Evolutionary conservation across 257 asterid genomes (phyloP).

Genomic region (Nicotiana undulata): DNA sequence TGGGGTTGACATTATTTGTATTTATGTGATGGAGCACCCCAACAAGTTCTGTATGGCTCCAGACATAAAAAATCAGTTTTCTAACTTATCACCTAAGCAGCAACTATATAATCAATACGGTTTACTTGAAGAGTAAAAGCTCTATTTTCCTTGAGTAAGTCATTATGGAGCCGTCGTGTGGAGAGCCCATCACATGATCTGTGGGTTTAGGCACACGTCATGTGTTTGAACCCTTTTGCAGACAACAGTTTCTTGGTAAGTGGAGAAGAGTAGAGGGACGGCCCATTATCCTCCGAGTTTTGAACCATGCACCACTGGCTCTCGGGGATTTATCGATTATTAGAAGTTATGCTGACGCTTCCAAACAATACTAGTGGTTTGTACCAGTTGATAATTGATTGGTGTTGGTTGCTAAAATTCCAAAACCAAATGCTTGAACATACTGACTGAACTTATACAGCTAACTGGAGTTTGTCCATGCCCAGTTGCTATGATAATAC

Average conservation of each 20-base stretch:
- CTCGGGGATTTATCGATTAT: no score
- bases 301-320: no score
- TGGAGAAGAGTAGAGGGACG: no score
- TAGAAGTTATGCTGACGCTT: no score
- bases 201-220: no score
- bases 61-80: neutral
- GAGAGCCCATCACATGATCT: no score
- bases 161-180: neutral
- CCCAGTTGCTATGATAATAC: neutral
- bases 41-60: neutral
- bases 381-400: neutral
- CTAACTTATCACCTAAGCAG: neutral
- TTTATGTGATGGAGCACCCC: neutral
- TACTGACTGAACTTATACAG: neutral
- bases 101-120: neutral
- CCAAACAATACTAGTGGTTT: neutral
- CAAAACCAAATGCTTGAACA: neutral
- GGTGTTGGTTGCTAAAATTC: neutral
- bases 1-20: neutral
- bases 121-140: neutral
- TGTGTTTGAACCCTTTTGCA: no score
- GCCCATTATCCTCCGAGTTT: no score
- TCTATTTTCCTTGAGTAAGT: neutral
- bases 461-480: neutral
- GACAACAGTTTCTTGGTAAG: no score